phyloP scores from a whole-genome alignment of 805 yeast genomes.

The Hagleromyces aurorensis region DNA sequence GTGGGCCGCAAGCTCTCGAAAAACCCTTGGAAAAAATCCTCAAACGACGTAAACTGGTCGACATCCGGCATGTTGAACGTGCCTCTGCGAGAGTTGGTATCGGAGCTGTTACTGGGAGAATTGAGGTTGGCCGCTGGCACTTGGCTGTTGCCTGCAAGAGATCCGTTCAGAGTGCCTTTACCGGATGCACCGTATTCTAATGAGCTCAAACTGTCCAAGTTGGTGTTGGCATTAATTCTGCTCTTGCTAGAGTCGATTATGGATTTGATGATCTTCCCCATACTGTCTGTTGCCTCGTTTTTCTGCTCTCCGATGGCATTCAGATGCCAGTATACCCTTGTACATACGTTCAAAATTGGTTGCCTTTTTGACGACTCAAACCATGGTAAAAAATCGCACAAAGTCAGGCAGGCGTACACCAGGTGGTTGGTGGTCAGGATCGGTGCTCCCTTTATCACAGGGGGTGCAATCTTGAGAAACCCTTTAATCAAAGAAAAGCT shows the following conservation, averaged over 20 bases:
- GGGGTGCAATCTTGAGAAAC: conserved; percentile 37
- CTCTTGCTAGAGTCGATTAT: conserved; percentile 40
- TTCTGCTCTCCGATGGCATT: conserved; percentile 48
- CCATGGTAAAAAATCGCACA: conserved; percentile 40
- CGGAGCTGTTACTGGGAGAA: conserved; percentile 8
- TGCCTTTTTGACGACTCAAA: conserved; percentile 36
- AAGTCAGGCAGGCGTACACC: conserved; percentile 46
- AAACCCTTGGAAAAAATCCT: conserved; percentile 48
- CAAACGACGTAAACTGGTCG: conserved; percentile 43
- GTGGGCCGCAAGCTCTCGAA: conserved; percentile 32
- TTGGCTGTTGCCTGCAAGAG: conserved; percentile 10
- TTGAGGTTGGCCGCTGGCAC: conserved; percentile 2
- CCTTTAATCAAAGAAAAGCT: conserved; percentile 40
- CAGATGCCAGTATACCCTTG: conserved; percentile 51
- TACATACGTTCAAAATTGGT: conserved; percentile 38
- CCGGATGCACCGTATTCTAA: not conserved
- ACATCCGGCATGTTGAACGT: conserved; percentile 36
- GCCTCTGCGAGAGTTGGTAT: conserved; percentile 7
- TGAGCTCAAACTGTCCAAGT: not conserved
- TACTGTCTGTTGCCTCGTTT: conserved; percentile 54
- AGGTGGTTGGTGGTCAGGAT: conserved; percentile 43
- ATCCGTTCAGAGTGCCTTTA: not conserved
- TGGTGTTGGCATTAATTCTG: conserved; percentile 10
- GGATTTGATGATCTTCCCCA: conserved; percentile 46
- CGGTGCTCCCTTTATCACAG: conserved; percentile 49